These are phyloP conservation scores for Hypoxylon sp. DNA, from an alignment of 2,329 filamentous ascomycete species.

Conservation along the genomic window DNA sequence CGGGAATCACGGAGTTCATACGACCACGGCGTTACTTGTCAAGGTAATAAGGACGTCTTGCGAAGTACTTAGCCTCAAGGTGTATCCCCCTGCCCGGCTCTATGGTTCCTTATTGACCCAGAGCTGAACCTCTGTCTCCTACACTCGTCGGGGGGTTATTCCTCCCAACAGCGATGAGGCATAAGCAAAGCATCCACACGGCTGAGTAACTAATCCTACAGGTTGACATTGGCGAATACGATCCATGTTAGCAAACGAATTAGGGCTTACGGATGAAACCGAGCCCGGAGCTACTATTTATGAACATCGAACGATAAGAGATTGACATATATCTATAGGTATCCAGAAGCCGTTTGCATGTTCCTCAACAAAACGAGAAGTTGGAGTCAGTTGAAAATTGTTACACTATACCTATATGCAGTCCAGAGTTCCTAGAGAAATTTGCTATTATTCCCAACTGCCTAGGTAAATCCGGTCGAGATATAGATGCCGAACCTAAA, in stretches of 20 bases:
- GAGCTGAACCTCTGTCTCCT: constrained; percentile 3
- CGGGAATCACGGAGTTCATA: constrained; percentile 18
- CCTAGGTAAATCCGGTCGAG: neutral
- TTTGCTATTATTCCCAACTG: neutral
- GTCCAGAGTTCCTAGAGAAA: neutral
- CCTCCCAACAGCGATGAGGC: constrained; percentile 6
- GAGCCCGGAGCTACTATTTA: constrained; percentile 15
- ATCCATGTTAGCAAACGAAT: constrained; percentile 6
- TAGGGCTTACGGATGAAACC: constrained; percentile 27
- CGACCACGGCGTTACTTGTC: neutral
- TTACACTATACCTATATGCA: neutral
- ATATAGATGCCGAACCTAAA: constrained; percentile 36
- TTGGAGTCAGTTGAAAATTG: neutral
- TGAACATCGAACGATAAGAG: constrained; percentile 16
- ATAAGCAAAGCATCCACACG: constrained; percentile 12
- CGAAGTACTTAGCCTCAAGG: neutral
- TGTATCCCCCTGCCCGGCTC: neutral
- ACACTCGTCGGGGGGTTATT: constrained; percentile 4
- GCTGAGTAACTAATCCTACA: constrained; percentile 32
- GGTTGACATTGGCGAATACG: constrained; percentile 3
- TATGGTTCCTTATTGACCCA: neutral
- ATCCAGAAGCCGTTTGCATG: neutral
- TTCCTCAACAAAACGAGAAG: constrained; percentile 6
- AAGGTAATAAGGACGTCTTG: neutral
- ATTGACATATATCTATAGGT: constrained; percentile 1